phyloP scores from a whole-genome alignment of 495 filamentous ascomycete species.

The Lasiosphaeriaceae sp. region DNA sequence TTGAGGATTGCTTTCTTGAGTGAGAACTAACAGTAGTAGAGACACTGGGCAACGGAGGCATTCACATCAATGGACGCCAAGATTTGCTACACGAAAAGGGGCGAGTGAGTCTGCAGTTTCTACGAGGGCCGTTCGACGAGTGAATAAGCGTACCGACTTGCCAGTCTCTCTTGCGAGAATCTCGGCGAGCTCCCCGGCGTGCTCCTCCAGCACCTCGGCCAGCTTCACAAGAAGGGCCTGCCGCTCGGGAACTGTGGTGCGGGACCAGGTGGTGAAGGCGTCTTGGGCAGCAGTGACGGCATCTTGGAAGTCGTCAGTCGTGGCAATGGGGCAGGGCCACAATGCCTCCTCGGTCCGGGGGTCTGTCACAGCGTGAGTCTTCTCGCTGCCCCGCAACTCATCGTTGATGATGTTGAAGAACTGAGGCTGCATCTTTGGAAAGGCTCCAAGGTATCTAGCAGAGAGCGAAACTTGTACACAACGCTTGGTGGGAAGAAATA shows the following conservation, averaged over 20 bases:
- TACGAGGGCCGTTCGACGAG: not conserved
- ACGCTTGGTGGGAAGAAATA: not conserved
- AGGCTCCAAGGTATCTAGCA: not conserved
- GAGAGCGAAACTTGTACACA: not conserved
- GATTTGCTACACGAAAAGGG: slow-evolving; percentile 6
- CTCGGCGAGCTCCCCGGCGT: slow-evolving; percentile 33
- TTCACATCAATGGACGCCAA: slow-evolving; percentile 27
- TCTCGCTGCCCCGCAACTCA: slow-evolving; percentile 32
- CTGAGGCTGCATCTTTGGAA: slow-evolving; percentile 26
- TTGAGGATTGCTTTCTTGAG: not conserved
- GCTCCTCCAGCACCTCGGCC: slow-evolving; percentile 33
- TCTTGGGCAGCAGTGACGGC: slow-evolving; percentile 43
- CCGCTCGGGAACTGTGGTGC: slow-evolving; percentile 42
- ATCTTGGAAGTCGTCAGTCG: slow-evolving; percentile 45
- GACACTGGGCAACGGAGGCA: slow-evolving; percentile 17
- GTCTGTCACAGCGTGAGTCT: slow-evolving; percentile 37
- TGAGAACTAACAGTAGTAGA: slow-evolving; percentile 19
- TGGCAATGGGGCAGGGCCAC: slow-evolving; percentile 43
- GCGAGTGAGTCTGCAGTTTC: not conserved
- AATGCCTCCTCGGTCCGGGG: slow-evolving; percentile 46
- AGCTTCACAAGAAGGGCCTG: slow-evolving; percentile 52
- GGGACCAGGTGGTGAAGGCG: slow-evolving; percentile 44
- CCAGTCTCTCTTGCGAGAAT: slow-evolving; percentile 40
- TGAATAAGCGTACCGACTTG: slow-evolving; percentile 27
- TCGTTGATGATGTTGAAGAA: slow-evolving; percentile 48